Base-by-base conservation (phyloP, 2,329 filamentous ascomycete species). In the Thermoascus crustaceus region DNA sequence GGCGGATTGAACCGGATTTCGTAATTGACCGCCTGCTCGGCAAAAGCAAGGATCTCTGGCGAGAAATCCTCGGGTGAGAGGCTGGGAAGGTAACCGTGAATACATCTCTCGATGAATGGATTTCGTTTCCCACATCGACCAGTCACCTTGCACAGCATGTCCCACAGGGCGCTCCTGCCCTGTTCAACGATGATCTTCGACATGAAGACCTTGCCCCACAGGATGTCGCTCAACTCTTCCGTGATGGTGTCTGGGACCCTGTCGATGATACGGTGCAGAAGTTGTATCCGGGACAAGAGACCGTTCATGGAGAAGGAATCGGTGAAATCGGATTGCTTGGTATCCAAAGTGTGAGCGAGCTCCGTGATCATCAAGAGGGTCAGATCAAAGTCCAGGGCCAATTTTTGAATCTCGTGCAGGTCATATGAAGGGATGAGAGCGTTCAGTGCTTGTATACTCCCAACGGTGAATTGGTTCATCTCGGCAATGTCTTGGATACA, bases 181-280 rank as follows among this genome's bases (percentile, higher is more conserved):
- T 73, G 69, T 3, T 69, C 61, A 16, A 72, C 75, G 3, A 77
- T 61, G 3, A 78, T 76, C 24, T 69, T 61, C 4, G 71, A 66
- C 8, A 85, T 82, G 31, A 94, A 76, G 17, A 91, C 67, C 24
- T 80, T 66, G 38, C 80, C 68, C 85, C 85, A 94, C 2, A 94
- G 68, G 8, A 66, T 67, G 26, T 68, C 64, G 10, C 80, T 78
- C 3, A 84, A 66, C 1, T 80, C 73, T 2, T 67, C 51, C 0
- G 75, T 72, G 30, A 94, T 72, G 0, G 75, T 73, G 6, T 70
- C 63, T 1, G 81, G 72, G n/a, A 76, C 73, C 34, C 76, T 64
- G 21, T 66, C 60, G 21, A 89, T 72, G 23, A 87, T 68, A 27
- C 64, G 35, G 60, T 63, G 34, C 78, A 72, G 29, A 78, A 71